These are phyloP conservation scores for Stachybotrys chlorohalonatus DNA, from an alignment of 2,329 filamentous ascomycete species.

Conservation along the genomic window DNA sequence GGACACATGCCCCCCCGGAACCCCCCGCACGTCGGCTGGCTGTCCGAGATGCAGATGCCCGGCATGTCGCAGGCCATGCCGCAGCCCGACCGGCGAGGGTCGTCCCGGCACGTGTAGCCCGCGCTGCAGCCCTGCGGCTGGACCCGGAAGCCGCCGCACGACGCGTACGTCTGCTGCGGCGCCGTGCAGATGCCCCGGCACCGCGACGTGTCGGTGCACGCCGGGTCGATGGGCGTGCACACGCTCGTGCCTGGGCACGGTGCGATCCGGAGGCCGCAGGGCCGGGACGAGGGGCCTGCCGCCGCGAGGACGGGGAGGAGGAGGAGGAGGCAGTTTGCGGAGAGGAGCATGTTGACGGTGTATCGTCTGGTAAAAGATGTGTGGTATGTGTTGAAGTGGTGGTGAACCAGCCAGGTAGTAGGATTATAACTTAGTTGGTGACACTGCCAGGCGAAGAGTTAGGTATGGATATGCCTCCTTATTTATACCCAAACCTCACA, in stretches of 20 bases:
- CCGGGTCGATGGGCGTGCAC: neutral
- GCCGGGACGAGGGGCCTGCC: too few relatives aligned
- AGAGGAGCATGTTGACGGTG: too few relatives aligned
- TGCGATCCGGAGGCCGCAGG: too few relatives aligned
- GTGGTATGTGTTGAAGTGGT: too few relatives aligned
- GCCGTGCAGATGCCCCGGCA: neutral
- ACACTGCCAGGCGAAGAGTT: too few relatives aligned
- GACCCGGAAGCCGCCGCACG: slow-evolving; percentile 20
- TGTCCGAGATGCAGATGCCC: slow-evolving; percentile 13
- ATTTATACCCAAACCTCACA: too few relatives aligned
- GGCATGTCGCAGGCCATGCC: slow-evolving; percentile 13
- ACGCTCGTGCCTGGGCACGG: neutral
- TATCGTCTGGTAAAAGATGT: too few relatives aligned
- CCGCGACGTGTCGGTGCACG: neutral
- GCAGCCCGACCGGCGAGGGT: slow-evolving; percentile 17
- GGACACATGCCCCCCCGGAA: slow-evolving; percentile 1
- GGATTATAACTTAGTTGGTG: too few relatives aligned
- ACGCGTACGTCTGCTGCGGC: slow-evolving; percentile 18
- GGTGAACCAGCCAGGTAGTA: too few relatives aligned
- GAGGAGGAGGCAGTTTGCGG: too few relatives aligned
- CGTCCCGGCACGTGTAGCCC: slow-evolving; percentile 18
- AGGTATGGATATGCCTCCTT: too few relatives aligned
- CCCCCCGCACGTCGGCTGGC: slow-evolving; percentile 1
- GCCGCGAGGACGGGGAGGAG: too few relatives aligned
- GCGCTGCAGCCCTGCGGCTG: slow-evolving; percentile 15